Evolutionary conservation across 768 basidiomycete genomes (phyloP).

Genomic region (Sistotremastrum niveocremeum): DNA sequence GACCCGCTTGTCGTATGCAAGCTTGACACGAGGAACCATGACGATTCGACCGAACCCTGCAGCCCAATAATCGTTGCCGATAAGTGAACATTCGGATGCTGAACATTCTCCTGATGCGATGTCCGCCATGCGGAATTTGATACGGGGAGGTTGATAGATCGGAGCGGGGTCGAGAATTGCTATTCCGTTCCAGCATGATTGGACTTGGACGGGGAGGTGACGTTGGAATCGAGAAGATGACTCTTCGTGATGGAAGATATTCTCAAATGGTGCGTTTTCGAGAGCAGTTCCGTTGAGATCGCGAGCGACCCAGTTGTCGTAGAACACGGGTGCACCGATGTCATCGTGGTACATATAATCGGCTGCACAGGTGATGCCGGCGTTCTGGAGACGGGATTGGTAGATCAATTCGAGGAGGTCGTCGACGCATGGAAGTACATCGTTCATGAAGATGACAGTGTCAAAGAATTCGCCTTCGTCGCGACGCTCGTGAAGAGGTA

Average conservation of each 20-base stretch:
- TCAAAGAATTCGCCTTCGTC: slow-evolving; percentile 96
- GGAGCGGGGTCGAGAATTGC: slow-evolving; percentile 93
- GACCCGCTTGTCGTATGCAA: slow-evolving; percentile 94
- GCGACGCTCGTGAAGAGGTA: slow-evolving; percentile 85
- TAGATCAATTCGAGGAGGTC: slow-evolving; percentile 96
- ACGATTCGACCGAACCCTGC: slow-evolving; percentile 92
- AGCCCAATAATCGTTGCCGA: slow-evolving; percentile 98
- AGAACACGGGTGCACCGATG: slow-evolving; percentile 86
- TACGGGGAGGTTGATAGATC: slow-evolving; percentile 82
- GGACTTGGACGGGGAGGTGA: slow-evolving; percentile 91
- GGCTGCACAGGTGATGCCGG: slow-evolving; percentile 94
- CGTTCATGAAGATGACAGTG: slow-evolving; percentile 98
- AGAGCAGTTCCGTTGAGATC: slow-evolving; percentile 98
- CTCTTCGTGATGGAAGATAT: slow-evolving; percentile 75
- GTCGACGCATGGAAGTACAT: slow-evolving; percentile 94
- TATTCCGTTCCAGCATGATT: slow-evolving; percentile 98
- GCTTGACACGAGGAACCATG: slow-evolving; percentile 94
- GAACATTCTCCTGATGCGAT: slow-evolving; percentile 85
- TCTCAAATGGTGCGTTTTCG: slow-evolving; percentile 94
- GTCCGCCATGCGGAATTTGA: slow-evolving; percentile 91
- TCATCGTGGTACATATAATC: slow-evolving; percentile 99
- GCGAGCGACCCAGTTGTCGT: slow-evolving; percentile 96
- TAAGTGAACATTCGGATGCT: slow-evolving; percentile 88
- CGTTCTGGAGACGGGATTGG: slow-evolving; percentile 87
- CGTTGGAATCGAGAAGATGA: slow-evolving; percentile 74